A percentile compares a stretch with the other conserved stretches of the same genome.
Evolutionary conservation across 169 alveolate genomes (phyloP).

Genomic region (Plasmodium fragile): DNA sequence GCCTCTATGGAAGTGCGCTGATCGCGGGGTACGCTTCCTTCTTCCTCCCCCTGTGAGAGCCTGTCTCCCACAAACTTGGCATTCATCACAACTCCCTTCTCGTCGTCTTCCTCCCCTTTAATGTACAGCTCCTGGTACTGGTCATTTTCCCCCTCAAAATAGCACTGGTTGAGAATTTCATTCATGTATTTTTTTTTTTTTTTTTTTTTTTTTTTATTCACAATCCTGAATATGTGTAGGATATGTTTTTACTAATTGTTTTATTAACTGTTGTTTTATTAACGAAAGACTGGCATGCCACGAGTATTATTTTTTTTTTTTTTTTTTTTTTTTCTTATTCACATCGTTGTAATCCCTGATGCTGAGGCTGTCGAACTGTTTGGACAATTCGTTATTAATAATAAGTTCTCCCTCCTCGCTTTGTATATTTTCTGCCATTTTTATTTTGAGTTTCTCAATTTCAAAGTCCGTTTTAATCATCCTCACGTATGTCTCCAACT

Average conservation of each 20-base stretch:
- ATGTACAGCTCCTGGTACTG: constrained; percentile 9
- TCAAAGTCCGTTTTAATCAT: constrained; percentile 87
- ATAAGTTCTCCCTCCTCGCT: constrained; percentile 67
- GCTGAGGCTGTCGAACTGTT: constrained; percentile 15
- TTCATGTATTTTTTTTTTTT: constrained; percentile 40
- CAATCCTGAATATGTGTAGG: too few relatives aligned
- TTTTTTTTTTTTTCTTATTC: constrained; percentile 28
- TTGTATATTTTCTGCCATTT: constrained; percentile 79
- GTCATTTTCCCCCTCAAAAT: background rate
- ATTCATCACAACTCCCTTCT: background rate
- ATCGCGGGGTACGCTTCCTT: background rate
- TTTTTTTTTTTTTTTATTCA: constrained; percentile 26
- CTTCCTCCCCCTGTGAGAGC: background rate
- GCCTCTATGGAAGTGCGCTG: background rate
- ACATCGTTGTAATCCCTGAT: constrained; percentile 59
- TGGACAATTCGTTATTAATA: constrained; percentile 27
- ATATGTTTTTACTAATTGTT: too few relatives aligned
- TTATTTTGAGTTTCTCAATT: constrained; percentile 86
- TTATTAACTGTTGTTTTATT: too few relatives aligned
- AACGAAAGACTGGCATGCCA: too few relatives aligned
- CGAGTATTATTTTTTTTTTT: too few relatives aligned
- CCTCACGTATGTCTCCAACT: constrained; percentile 88
- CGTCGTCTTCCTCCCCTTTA: constrained; percentile 20
- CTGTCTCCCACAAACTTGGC: background rate
- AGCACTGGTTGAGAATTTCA: constrained; percentile 27